phyloP scores from a whole-genome alignment of 495 filamentous ascomycete genomes.

The Hypoxylon perforatum region DNA sequence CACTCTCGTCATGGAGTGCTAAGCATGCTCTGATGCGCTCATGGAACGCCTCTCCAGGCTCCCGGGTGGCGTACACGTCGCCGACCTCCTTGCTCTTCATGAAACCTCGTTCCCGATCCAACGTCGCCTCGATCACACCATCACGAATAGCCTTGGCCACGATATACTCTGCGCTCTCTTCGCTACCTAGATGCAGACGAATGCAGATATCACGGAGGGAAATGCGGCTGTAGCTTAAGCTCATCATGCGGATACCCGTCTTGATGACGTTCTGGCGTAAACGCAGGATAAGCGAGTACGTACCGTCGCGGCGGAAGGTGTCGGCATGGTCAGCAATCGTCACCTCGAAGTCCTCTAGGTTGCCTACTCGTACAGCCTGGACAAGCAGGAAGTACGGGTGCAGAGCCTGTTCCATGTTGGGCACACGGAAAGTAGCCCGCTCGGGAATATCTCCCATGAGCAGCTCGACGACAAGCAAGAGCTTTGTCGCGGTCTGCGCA shows the following conservation, averaged over 20 bases:
- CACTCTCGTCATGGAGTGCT: conserved; percentile 93
- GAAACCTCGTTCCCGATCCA: conserved; percentile 93
- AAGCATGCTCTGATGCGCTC: conserved; percentile 93
- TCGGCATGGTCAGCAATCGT: conserved; percentile 81
- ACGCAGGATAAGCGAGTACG: conserved; percentile 93
- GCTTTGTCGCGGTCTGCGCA: conserved; percentile 93
- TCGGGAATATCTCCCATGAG: conserved; percentile 99
- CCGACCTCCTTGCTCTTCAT: conserved; percentile 98
- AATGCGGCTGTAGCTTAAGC: conserved; percentile 94
- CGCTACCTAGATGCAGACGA: conserved; percentile 87
- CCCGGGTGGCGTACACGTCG: conserved; percentile 94
- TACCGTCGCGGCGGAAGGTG: conserved; percentile 91
- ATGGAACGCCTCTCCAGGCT: conserved; percentile 96
- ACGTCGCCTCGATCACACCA: conserved; percentile 94
- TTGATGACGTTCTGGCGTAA: conserved; percentile 99
- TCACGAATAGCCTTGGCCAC: conserved; percentile 98
- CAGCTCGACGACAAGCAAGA: conserved; percentile 93
- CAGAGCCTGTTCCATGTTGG: conserved; percentile 83
- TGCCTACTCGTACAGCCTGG: conserved; percentile 93
- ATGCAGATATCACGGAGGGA: conserved; percentile 98
- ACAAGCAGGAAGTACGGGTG: conserved; percentile 93
- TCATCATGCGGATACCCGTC: conserved; percentile 99
- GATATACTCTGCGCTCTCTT: conserved; percentile 98
- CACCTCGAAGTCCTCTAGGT: conserved; percentile 89
- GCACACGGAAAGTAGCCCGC: conserved; percentile 88